Conservation (phyloP, 305 asterid genomes). For the Euphrasia arctica region DNA sequence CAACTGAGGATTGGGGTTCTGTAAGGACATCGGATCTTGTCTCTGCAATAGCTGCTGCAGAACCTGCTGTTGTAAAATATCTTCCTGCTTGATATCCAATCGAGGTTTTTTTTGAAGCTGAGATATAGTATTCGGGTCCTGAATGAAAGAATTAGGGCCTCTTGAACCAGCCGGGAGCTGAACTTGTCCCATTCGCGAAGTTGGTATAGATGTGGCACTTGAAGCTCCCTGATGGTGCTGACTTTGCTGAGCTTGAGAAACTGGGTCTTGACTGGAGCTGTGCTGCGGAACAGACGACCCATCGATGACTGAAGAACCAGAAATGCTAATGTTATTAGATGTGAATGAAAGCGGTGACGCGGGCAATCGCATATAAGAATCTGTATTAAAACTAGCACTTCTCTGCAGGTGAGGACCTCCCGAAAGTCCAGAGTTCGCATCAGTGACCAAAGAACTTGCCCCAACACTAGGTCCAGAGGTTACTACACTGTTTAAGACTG, state of each 20-base stretch:
- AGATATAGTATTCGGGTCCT: conserved; percentile 55
- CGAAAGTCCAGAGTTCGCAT: conserved; percentile 91
- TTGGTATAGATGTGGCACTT: conserved; percentile 69
- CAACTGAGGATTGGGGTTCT: conserved; percentile 69
- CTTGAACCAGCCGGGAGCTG: conserved; percentile 60
- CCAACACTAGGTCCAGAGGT: conserved; percentile 89
- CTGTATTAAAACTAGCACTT: conserved; percentile 84
- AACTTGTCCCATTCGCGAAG: conserved; percentile 69
- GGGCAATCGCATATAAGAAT: conserved; percentile 84
- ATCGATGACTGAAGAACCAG: conserved; percentile 81
- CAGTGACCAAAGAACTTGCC: conserved; percentile 92
- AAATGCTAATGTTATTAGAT: conserved; percentile 75
- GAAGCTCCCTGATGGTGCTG: conserved; percentile 77
- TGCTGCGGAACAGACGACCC: conserved; percentile 69
- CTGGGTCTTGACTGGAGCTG: conserved; percentile 67
- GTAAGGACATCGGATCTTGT: conserved; percentile 73
- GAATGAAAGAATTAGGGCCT: conserved; percentile 59
- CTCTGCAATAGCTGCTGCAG: conserved; percentile 77
- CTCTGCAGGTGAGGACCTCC: conserved; percentile 84
- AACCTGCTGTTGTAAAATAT: conserved; percentile 76
- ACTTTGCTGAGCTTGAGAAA: conserved; percentile 47
- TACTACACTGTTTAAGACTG: conserved; percentile 62
- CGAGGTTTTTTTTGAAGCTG: conserved; percentile 92
- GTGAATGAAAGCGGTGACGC: conserved; percentile 94
- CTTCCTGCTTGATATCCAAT: conserved; percentile 88